phyloP scores from a whole-genome alignment of 148 eudicot species.

The Polygonum maritimum region DNA sequence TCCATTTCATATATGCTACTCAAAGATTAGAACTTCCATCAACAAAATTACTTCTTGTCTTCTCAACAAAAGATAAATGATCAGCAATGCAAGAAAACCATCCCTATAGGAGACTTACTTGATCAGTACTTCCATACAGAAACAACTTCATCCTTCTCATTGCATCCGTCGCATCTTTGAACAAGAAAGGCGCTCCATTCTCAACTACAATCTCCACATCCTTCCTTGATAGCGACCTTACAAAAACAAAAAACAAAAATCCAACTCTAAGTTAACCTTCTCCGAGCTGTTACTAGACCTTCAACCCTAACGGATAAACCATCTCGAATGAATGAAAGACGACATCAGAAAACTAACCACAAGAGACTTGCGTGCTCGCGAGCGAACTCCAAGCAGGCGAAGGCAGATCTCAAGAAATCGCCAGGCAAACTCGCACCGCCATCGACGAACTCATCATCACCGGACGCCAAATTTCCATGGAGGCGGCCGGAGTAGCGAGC shows the following conservation, averaged over 20 bases:
- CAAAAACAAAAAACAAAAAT: background rate
- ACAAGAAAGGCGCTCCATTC: slow-evolving; percentile 59
- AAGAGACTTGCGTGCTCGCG: slow-evolving; percentile 29
- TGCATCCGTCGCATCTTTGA: slow-evolving; percentile 39
- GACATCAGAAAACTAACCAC: slow-evolving; percentile 31
- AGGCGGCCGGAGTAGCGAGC: slow-evolving; percentile 10
- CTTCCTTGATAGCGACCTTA: slow-evolving; percentile 59
- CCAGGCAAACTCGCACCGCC: slow-evolving; percentile 21
- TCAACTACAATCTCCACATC: slow-evolving; percentile 49
- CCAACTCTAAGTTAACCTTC: background rate
- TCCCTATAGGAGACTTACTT: slow-evolving; percentile 28
- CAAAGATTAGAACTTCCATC: background rate
- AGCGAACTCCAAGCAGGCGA: slow-evolving; percentile 46
- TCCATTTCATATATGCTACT: background rate
- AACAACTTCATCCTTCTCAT: slow-evolving; percentile 61
- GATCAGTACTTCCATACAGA: slow-evolving; percentile 19
- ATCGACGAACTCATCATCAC: slow-evolving; percentile 32
- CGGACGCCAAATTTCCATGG: background rate
- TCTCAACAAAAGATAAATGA: background rate
- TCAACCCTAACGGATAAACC: no score
- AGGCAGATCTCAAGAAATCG: slow-evolving; percentile 37
- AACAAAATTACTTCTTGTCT: background rate
- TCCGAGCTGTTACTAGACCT: background rate
- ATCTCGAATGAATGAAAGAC: background rate
- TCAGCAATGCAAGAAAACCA: background rate